Conservation (phyloP, 495 filamentous ascomycete species). For the Talaromyces trachyspermus region DNA sequence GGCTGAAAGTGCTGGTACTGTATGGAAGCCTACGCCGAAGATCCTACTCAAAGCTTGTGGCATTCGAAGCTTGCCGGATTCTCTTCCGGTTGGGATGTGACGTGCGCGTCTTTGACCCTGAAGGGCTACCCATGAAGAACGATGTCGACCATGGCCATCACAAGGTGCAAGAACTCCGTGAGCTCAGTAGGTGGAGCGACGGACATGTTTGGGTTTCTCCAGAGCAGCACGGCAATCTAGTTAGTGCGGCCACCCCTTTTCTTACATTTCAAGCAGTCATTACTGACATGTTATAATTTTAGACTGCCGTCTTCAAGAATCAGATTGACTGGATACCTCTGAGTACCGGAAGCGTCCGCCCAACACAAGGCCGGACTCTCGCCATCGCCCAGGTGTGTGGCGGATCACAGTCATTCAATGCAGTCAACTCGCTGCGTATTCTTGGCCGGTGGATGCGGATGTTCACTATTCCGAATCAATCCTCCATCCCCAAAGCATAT, state of each 20-base stretch:
- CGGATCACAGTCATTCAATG: slow-evolving; percentile 66
- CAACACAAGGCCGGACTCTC: slow-evolving; percentile 62
- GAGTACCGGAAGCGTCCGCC: slow-evolving; percentile 53
- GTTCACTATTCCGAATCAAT: slow-evolving; percentile 68
- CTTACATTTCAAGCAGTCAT: not conserved
- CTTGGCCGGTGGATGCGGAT: slow-evolving; percentile 74
- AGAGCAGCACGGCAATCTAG: slow-evolving; percentile 66
- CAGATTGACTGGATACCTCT: slow-evolving; percentile 73
- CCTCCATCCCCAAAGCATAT: slow-evolving; percentile 56
- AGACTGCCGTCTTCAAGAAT: slow-evolving; percentile 68
- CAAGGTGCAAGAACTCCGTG: slow-evolving; percentile 60
- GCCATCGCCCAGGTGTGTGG: slow-evolving; percentile 59
- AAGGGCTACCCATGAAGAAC: slow-evolving; percentile 56
- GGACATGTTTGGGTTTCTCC: slow-evolving; percentile 64
- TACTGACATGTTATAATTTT: slow-evolving; percentile 5
- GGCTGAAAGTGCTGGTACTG: slow-evolving; percentile 55
- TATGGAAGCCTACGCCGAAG: slow-evolving; percentile 54
- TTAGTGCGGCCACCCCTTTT: slow-evolving; percentile 20
- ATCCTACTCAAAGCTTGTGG: slow-evolving; percentile 56
- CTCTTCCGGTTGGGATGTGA: slow-evolving; percentile 63
- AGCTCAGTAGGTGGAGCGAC: slow-evolving; percentile 59
- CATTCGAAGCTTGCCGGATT: slow-evolving; percentile 53
- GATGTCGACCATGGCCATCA: slow-evolving; percentile 49
- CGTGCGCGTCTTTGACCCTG: slow-evolving; percentile 57
- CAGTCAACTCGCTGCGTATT: slow-evolving; percentile 63